These are phyloP conservation scores for Mortierella hygrophila DNA, from an alignment of 192 early-diverging fungal genomes.

Conservation along the genomic window DNA sequence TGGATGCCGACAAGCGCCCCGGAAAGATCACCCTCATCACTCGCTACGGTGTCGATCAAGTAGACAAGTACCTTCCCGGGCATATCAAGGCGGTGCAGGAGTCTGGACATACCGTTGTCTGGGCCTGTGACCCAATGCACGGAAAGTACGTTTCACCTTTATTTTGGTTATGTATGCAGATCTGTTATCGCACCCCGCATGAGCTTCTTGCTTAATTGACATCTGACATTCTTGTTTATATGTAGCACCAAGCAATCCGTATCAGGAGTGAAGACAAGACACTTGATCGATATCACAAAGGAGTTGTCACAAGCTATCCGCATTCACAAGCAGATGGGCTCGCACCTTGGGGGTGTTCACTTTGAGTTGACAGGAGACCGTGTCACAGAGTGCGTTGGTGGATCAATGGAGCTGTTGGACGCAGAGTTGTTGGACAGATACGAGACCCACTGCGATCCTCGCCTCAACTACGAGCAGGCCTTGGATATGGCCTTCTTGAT, in stretches of 20 bases:
- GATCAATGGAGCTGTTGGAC: conserved; percentile 95
- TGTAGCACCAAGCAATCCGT: conserved; percentile 82
- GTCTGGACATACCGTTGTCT: conserved; percentile 90
- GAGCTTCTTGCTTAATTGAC: not conserved
- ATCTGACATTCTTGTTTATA: not conserved
- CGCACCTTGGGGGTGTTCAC: conserved; percentile 92
- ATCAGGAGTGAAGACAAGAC: conserved; percentile 90
- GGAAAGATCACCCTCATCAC: conserved; percentile 98
- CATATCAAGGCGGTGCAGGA: conserved; percentile 93
- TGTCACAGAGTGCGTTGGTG: conserved; percentile 97
- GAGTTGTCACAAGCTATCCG: conserved; percentile 88
- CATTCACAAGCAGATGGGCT: conserved; percentile 82
- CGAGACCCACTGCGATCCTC: conserved; percentile 96
- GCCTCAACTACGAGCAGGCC: conserved; percentile 97
- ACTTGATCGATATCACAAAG: conserved; percentile 88
- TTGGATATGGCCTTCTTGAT: conserved; percentile 97
- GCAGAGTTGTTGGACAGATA: conserved; percentile 90
- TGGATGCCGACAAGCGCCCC: conserved; percentile 87
- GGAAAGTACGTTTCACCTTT: conserved; percentile 76
- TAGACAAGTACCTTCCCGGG: conserved; percentile 83
- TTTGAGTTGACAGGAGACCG: conserved; percentile 96
- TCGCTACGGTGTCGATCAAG: conserved; percentile 91
- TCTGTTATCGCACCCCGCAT: not conserved
- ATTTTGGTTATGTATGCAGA: not conserved
- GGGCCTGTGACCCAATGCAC: conserved; percentile 99